A percentile compares a stretch with the other conserved stretches of the same genome.
Conservation (phyloP, 495 filamentous ascomycete genomes). For the Elasticomyces elasticus region DNA sequence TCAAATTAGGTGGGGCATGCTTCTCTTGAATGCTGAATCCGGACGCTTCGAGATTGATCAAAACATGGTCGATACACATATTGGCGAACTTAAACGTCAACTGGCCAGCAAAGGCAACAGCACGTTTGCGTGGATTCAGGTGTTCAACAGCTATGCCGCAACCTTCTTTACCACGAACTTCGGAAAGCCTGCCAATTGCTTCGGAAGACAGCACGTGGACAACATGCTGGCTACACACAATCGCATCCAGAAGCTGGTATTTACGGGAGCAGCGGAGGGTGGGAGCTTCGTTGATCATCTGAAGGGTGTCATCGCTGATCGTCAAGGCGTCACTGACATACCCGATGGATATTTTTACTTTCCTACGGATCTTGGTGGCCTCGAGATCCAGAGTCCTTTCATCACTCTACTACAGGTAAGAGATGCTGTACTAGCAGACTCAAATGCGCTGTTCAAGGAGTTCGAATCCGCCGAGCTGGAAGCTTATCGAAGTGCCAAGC, state of each 20-base stretch:
- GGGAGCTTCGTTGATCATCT: constrained; percentile 23
- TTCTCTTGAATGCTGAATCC: constrained; percentile 17
- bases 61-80: constrained; percentile 23
- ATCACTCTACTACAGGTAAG: constrained; percentile 31
- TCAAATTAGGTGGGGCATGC: constrained; percentile 27
- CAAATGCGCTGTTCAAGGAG: constrained; percentile 31
- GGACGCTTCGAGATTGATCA: constrained; percentile 28
- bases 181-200: constrained; percentile 28
- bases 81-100: constrained; percentile 24
- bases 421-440: constrained; percentile 29
- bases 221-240: constrained; percentile 23
- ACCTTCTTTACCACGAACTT: constrained; percentile 29
- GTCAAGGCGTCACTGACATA: constrained; percentile 21
- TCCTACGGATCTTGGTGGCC: constrained; percentile 48
- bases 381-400: constrained; percentile 48
- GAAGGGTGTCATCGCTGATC: constrained; percentile 15
- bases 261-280: constrained; percentile 12
- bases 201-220: constrained; percentile 26
- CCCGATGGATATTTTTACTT: constrained; percentile 33
- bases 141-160: constrained; percentile 25
- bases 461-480: constrained; percentile 32
- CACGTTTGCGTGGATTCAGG: constrained; percentile 27
- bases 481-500: constrained; percentile 30
- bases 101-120: constrained; percentile 21
- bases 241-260: constrained; percentile 23